Base-by-base conservation (phyloP, 2,329 filamentous ascomycete species). In the Talaromyces pinophilus region DNA sequence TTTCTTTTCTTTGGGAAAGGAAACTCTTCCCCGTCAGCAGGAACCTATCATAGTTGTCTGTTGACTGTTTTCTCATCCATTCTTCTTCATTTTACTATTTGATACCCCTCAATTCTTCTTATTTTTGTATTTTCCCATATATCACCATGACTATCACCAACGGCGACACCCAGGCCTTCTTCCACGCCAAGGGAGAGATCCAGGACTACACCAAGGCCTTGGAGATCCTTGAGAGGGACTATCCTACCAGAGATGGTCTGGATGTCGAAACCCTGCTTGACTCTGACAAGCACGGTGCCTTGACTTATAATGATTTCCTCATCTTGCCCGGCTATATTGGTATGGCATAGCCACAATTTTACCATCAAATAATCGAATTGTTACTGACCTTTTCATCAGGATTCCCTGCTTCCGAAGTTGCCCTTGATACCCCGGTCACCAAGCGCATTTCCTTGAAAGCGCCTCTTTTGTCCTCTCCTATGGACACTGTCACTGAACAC, bases 401-500 rank as follows among this genome's bases (percentile, higher is more conserved):
- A 81, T 99, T 99, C 82, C 88, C 95, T 70, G 95, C 96, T 75
- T 92, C 92, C 62, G 91, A 92, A 70, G 95, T 98, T 71, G 83
- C 83, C 59, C 89, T 99, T 69, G 95, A 98, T 73, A 92, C 94
- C 42, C 92, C 92, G 67, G 86, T 99, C 75, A 99, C 95, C 72
- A 97, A 96, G 87, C 89, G 92, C 76, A 96, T 99, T 81, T 89
- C 92, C 42, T 86, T 99, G 78, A 99, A 97, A 87, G 96, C 93
- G 6, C 95, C 95, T 68, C 93, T 99, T 76, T 88, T 98, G 71
- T 99, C 95, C 57, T 98, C 95, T 46, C 95, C 96, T 75, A 99
- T 99, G 95, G 95, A 99, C 84, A 99, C 95, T 10, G 95, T 99
- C 78, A 99, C 96, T 52, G 95, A 99, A 84, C 92, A 97, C 83